Evolutionary conservation across 352 stramenopile species (phyloP).

Genomic region (Globisporangium solare): DNA sequence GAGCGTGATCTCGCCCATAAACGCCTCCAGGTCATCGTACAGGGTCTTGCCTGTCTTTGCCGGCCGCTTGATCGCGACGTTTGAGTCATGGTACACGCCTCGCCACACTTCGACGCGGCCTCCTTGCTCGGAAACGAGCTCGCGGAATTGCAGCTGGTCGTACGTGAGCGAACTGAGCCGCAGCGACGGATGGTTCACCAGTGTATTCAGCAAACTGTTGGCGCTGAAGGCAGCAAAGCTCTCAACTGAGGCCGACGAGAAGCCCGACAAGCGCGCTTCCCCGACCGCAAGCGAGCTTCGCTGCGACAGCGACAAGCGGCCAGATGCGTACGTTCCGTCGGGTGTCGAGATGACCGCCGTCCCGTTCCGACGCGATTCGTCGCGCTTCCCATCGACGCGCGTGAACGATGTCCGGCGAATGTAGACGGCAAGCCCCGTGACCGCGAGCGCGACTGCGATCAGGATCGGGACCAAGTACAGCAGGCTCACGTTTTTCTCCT

Average conservation of each 20-base stretch:
- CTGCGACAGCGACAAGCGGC: background rate
- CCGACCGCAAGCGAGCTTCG: conserved; percentile 1
- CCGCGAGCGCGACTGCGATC: conserved; percentile 16
- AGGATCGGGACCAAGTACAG: conserved; percentile 28
- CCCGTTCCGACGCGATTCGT: background rate
- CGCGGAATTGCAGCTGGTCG: conserved; percentile 29
- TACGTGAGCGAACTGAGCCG: conserved; percentile 25
- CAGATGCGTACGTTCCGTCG: conserved; percentile 1
- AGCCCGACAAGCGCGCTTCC: conserved; percentile 9
- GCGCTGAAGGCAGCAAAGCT: conserved; percentile 17
- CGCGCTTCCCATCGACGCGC: conserved; percentile 5
- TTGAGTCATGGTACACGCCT: conserved; percentile 20
- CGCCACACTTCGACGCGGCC: conserved; percentile 30
- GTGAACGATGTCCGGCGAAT: conserved; percentile 22
- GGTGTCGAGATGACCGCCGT: background rate
- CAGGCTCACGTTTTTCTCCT: conserved; percentile 15
- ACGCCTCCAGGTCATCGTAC: conserved; percentile 22
- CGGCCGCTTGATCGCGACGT: conserved; percentile 39
- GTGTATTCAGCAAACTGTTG: conserved; percentile 15
- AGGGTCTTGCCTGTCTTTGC: conserved; percentile 8
- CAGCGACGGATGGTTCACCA: conserved; percentile 21
- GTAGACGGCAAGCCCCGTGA: conserved; percentile 15
- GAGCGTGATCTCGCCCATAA: conserved; percentile 31
- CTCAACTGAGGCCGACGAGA: conserved; percentile 15
- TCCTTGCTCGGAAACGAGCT: conserved; percentile 21